Conservation (phyloP, 441 rosid species). For the Euphorbia schlechtendalii region DNA sequence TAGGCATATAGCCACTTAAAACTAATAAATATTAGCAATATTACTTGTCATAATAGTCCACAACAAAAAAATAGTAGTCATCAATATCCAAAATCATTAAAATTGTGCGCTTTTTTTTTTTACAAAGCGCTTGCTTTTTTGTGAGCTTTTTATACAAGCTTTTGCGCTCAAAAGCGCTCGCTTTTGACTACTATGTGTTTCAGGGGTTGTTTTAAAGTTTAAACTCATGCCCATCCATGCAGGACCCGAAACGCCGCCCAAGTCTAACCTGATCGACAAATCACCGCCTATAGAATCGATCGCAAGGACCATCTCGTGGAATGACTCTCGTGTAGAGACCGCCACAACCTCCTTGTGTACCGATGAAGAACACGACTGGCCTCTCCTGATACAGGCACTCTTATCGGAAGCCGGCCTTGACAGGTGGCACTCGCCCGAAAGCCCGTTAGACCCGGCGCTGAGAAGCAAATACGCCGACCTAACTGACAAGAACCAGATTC, state of each 20-base stretch:
- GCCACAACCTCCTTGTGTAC: slow-evolving; percentile 27
- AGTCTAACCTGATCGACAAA: slow-evolving; percentile 68
- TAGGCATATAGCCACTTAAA: no score
- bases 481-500: slow-evolving; percentile 41
- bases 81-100: no score
- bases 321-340: slow-evolving; percentile 41
- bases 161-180: no score
- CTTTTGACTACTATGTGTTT: neutral
- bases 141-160: no score
- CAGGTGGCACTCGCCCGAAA: slow-evolving; percentile 68
- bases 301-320: slow-evolving; percentile 70
- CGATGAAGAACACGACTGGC: slow-evolving; percentile 55
- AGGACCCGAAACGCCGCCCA: slow-evolving; percentile 40
- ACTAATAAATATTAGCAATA: no score
- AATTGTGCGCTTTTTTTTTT: no score
- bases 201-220: neutral
- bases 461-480: slow-evolving; percentile 41
- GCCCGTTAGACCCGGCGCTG: slow-evolving; percentile 63
- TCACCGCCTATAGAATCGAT: slow-evolving; percentile 86
- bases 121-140: no score
- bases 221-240: slow-evolving; percentile 8
- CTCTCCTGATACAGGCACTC: slow-evolving; percentile 39
- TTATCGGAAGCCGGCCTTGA: slow-evolving; percentile 55
- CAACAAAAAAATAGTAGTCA: no score
- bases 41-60: no score